Evolutionary conservation across 2,329 filamentous ascomycete species (phyloP).

Genomic region (Periconia sp.): DNA sequence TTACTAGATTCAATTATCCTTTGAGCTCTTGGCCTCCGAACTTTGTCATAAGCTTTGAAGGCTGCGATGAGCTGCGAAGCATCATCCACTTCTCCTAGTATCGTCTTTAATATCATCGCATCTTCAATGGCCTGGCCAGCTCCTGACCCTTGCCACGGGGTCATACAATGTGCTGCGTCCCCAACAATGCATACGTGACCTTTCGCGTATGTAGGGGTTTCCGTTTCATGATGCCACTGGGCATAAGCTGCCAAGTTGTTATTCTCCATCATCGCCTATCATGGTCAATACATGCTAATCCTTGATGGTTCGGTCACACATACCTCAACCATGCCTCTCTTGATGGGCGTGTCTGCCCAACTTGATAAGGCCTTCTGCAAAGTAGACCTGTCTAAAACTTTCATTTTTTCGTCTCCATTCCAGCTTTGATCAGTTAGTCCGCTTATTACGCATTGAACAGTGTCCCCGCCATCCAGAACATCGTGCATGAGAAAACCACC

Average conservation of each 20-base stretch:
- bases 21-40: conserved; percentile 17
- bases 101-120: conserved; percentile 47
- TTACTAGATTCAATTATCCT: conserved; percentile 14
- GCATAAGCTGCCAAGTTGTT: conserved; percentile 13
- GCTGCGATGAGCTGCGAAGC: conserved; percentile 28
- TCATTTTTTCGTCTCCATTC: conserved; percentile 1
- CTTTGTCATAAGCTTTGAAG: conserved; percentile 41
- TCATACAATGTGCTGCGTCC: conserved; percentile 60
- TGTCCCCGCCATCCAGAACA: conserved; percentile 18
- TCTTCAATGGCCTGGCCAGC: conserved; percentile 62
- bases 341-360: conserved; percentile 36
- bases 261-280: conserved; percentile 12
- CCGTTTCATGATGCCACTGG: conserved; percentile 10
- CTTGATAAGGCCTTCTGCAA: conserved; percentile 11
- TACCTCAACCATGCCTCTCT: conserved; percentile 53
- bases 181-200: conserved; percentile 52
- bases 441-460: conserved; percentile 15
- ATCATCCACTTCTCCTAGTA: conserved; percentile 30
- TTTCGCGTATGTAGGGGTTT: conserved; percentile 14
- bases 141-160: conserved; percentile 59
- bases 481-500: conserved; percentile 22
- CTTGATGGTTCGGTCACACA: conserved; percentile 6
- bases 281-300: conserved; percentile 4
- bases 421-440: conserved; percentile 6
- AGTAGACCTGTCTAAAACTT: conserved; percentile 5